Percentiles rank a stretch among this genome's conserved stretches.
Conservation (phyloP, 2,329 filamentous ascomycete species). For the Colletotrichum nymphaeae region DNA sequence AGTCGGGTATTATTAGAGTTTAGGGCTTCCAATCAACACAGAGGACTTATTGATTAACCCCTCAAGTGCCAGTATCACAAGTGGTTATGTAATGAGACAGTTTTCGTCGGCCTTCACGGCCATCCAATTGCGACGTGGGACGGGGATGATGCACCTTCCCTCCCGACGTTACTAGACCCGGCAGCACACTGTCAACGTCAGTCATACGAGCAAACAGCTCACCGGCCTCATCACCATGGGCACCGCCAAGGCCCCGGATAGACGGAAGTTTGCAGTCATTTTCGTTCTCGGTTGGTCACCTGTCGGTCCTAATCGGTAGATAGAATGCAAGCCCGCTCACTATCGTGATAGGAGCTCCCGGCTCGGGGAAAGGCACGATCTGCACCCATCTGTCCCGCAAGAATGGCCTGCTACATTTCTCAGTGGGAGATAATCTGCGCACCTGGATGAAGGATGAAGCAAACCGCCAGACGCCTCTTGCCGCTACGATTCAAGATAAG, state of each 20-base stretch:
- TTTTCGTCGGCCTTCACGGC: background rate
- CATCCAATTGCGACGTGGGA: background rate
- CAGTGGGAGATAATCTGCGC: background rate
- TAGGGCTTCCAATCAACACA: background rate
- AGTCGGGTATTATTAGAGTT: background rate
- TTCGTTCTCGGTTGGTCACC: background rate
- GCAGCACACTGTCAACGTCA: background rate
- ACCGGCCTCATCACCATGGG: background rate
- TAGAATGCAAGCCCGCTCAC: background rate
- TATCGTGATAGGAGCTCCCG: background rate
- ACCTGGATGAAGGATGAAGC: background rate
- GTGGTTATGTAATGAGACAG: background rate
- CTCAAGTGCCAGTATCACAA: background rate
- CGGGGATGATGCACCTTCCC: background rate
- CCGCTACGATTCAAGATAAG: background rate
- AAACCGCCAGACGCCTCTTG: background rate
- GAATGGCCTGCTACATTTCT: background rate
- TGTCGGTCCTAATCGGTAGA: background rate
- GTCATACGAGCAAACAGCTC: background rate
- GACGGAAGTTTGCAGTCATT: background rate
- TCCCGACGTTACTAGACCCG: background rate
- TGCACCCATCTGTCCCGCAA: conserved; percentile 12
- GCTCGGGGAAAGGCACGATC: conserved; percentile 18
- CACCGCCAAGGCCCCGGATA: background rate
- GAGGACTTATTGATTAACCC: background rate